phyloP scores from a whole-genome alignment of 2,329 filamentous ascomycete genomes.

The Pezicula carpinea region DNA sequence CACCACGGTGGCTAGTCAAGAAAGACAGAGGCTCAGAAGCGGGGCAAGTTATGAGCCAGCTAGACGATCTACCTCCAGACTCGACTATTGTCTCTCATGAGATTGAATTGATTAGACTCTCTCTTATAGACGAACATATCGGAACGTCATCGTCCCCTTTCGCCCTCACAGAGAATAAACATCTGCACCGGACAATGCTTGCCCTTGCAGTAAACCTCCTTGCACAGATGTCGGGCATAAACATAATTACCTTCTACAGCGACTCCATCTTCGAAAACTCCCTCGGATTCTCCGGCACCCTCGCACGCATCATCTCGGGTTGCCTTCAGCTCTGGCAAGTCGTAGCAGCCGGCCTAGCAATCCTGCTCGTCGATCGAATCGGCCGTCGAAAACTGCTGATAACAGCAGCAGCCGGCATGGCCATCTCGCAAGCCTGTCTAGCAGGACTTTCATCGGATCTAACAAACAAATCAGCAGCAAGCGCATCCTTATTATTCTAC shows the following conservation, averaged over 20 bases:
- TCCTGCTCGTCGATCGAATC: not conserved
- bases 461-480: not conserved
- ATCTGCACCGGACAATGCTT: conserved; percentile 21
- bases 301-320: conserved; percentile 19
- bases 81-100: conserved; percentile 49
- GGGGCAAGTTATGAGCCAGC: conserved; percentile 18
- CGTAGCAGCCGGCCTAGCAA: not conserved
- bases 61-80: conserved; percentile 32
- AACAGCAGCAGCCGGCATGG: not conserved
- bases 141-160: not conserved
- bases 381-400: not conserved
- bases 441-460: not conserved
- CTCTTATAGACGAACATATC: not conserved
- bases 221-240: conserved; percentile 26
- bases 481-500: not conserved
- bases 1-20: conserved; percentile 2
- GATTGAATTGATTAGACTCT: conserved; percentile 54
- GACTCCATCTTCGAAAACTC: conserved; percentile 25
- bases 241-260: conserved; percentile 28
- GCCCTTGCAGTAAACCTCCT: conserved; percentile 24
- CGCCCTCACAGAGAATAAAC: not conserved
- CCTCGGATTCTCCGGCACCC: conserved; percentile 18
- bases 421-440: not conserved
- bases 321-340: conserved; percentile 21
- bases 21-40: conserved; percentile 24